These are phyloP conservation scores for Debaryomyces tyrocola DNA, from an alignment of 805 yeast species.

Conservation along the genomic window DNA sequence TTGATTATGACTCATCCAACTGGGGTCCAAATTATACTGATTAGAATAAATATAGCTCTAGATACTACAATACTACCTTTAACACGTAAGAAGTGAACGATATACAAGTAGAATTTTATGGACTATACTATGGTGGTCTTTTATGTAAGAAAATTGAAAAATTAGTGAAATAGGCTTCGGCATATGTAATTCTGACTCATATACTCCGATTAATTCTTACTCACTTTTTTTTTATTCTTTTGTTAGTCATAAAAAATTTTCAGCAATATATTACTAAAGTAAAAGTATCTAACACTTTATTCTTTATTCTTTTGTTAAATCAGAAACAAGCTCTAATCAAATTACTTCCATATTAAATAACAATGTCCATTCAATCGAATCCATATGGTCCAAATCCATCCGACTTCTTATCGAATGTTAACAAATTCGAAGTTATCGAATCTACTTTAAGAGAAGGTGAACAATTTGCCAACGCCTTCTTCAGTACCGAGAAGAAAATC, in stretches of 20 bases:
- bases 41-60: too few relatives aligned
- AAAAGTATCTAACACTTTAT: too few relatives aligned
- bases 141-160: too few relatives aligned
- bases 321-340: neutral
- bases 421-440: conserved; percentile 53
- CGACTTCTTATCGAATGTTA: conserved; percentile 55
- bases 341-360: neutral
- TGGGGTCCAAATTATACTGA: too few relatives aligned
- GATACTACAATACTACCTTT: too few relatives aligned
- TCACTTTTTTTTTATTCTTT: neutral
- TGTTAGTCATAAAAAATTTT: too few relatives aligned
- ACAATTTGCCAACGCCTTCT: conserved; percentile 63
- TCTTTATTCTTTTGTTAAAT: too few relatives aligned
- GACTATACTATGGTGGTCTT: too few relatives aligned
- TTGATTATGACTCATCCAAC: too few relatives aligned
- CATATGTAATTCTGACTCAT: conserved; percentile 1
- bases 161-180: neutral
- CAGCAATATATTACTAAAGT: too few relatives aligned
- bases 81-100: too few relatives aligned
- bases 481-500: conserved; percentile 54
- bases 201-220: neutral
- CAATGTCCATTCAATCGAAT: conserved; percentile 24
- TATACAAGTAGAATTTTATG: too few relatives aligned
- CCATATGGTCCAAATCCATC: conserved; percentile 63
- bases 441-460: conserved; percentile 65